Evolutionary conservation across 225 moss, liverwort and hornwort species (phyloP), one percentile per base, ranked within the genome.

Genomic region (Pleurozium schreberi): DNA sequence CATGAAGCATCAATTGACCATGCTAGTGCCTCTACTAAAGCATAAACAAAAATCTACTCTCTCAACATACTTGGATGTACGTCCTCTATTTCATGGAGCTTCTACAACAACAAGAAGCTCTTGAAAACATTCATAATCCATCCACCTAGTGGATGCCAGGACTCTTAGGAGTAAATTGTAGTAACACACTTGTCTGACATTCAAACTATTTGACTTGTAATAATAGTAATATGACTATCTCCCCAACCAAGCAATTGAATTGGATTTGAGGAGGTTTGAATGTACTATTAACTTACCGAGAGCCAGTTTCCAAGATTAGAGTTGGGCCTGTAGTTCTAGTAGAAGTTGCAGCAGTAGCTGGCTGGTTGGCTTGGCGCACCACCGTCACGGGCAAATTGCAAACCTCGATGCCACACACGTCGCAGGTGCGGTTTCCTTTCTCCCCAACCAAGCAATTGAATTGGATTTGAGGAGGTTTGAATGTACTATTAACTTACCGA

Each of bases 341-440:
- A 45, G 59, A 13, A 18, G 74, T 12, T 52, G 59, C 20, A 9
- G 75, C 13, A 0, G 34, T 45, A 16, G 34, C 34, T 25, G 82
- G 58, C 55, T 87, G 83, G 53, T 87, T 82, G 10, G 59, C 85
- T 23, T 87, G 90, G 36, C 94, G 88, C 57, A 93, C 88, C 14
- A 94, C 85, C 14, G 92, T 94, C 20, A 94, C 90, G 1, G 94
- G 94, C 83, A 94, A 74, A 47, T 94, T 94, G 70, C 88, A 87
- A 61, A 94, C 94, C 90, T 91, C 94, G 0, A 87, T 62, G 26
- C 93, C 94, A 55, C 94, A 93, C 22, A 94, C 90, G 43, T 94
- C 94, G 26, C 94, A 94, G 1, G 89, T 93, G 43, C 93, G 93
- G 63, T 94, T 92, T 23, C 94, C 94, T 88, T 92, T 94, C n/a